Evolutionary conservation across 2,329 filamentous ascomycete species (phyloP), one percentile per base, ranked within the genome.

Genomic region (Cordyceps javanica): DNA sequence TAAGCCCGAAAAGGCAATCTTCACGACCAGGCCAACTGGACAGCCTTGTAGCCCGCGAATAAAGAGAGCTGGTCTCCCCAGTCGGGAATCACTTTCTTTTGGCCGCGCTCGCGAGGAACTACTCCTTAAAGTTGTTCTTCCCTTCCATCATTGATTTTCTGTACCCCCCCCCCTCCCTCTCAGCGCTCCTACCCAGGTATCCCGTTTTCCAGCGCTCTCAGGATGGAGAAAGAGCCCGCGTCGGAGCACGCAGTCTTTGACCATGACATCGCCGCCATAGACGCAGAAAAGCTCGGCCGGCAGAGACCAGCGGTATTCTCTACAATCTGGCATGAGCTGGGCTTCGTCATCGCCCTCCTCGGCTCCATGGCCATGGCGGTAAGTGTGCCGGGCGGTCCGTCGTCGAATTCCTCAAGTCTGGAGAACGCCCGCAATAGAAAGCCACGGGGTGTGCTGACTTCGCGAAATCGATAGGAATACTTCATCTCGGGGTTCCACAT

Each of bases 401-500:
- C 19, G n/a, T 14, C 26, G 13, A 14, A 5, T 11, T 51, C 52
- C 44, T 3, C 16, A 30, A 30, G 4, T 14, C 16, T n/a, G n/a
- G n/a, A n/a, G n/a, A 16, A n/a, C 25, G 1, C 23, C 7, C 42
- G 2, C 11, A 5, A 14, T 8, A 14, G 5, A 3, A 2, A 28
- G n/a, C n/a, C n/a, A 28, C 42, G 16, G 25, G 10, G 16, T 55
- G 32, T 19, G 39, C 39, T 42, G 10, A 57, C 13, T 25, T n/a
- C 26, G 53, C n/a, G 19, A 21, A 32, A n/a, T 1, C 39, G 14
- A 41, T 65, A 83, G 77, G 88, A 90, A 69, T 91, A 86, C 69
- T 86, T 87, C 67, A 81, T 91, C 41, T 88, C 86, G 54, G 89
- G 89, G 16, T 92, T 91, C 67, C 80, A 79, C 50, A 85, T 88